These are phyloP conservation scores for Apiospora malaysiana DNA, from an alignment of 2,329 filamentous ascomycete genomes.

Conservation along the genomic window DNA sequence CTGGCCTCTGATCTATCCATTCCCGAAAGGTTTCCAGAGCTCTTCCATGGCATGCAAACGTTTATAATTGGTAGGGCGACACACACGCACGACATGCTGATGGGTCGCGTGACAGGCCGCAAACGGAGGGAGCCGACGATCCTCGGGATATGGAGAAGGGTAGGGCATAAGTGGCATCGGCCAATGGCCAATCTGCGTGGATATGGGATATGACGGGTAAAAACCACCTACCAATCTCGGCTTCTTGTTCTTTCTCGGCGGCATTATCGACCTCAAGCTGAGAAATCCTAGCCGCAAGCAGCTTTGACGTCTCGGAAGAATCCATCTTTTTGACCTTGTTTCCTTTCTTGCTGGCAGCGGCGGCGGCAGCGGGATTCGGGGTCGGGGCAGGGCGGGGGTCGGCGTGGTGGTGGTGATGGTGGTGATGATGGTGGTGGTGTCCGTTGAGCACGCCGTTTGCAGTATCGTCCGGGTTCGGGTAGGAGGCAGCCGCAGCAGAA, in stretches of 20 bases:
- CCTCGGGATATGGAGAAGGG: background rate
- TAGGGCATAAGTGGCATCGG: background rate
- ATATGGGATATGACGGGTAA: background rate
- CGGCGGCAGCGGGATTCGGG: slow-evolving; percentile 55
- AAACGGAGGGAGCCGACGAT: background rate
- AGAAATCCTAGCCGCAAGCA: slow-evolving; percentile 91
- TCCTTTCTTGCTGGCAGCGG: slow-evolving; percentile 71
- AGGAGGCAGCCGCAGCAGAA: slow-evolving; percentile 37
- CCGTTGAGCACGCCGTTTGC: slow-evolving; percentile 40
- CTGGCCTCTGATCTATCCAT: background rate
- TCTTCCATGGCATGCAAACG: background rate
- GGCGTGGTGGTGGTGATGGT: slow-evolving; percentile 46
- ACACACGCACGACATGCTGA: background rate
- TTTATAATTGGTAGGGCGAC: background rate
- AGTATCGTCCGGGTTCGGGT: slow-evolving; percentile 41
- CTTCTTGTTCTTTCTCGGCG: slow-evolving; percentile 92
- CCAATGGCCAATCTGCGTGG: slow-evolving; percentile 9
- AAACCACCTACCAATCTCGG: slow-evolving; percentile 80
- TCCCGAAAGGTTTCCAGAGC: background rate
- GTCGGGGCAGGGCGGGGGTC: slow-evolving; percentile 50
- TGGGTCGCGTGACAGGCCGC: slow-evolving; percentile 4
- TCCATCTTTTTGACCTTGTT: slow-evolving; percentile 92
- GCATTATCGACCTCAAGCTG: slow-evolving; percentile 94
- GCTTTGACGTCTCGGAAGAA: slow-evolving; percentile 87
- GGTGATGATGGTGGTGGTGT: slow-evolving; percentile 36